Evolutionary conservation across 2,329 filamentous ascomycete species (phyloP), one percentile per base, ranked within the genome.

Genomic region (Pyricularia pennisetigena): DNA sequence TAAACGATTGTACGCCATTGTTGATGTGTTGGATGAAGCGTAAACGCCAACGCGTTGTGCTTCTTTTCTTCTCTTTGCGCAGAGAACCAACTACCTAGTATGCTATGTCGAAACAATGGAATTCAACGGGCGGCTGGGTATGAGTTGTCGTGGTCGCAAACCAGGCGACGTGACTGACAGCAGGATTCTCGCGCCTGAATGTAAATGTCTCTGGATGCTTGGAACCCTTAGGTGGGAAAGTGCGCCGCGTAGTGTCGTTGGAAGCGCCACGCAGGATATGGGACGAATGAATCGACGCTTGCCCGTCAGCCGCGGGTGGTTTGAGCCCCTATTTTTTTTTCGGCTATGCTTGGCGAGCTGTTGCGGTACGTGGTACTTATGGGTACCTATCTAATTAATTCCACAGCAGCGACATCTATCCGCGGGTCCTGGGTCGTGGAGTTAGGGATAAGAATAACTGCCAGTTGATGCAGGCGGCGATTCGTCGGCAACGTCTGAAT

Each of bases 1-100:
- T 83, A 92, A 79, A 74, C 88, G 87, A 82, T 91, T 90, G 82
- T 92, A 92, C 76, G 88, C 86, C 88, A 91, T 91, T 30, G 29
- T 41, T 30, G 64, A n/a, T 23, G n/a, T 65, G 32, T 32, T 65
- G n/a, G 57, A 14, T 12, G 57, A 61, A 24, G 57, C 57, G 57
- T 26, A 7, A n/a, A 16, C 23, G 23, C 57, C 57, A 61, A 24
- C 57, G 24, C n/a, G 24, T 24, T 24, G 57, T 41, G 54, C 8
- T 24, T 26, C 4, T 26, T 61, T 61, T 61, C 23, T 61, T 61
- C 16, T 61, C 57, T 61, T 61, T 61, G 23, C 57, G n/a, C 57
- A 26, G 57, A 61, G n/a, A 26, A 5, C 24, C 24, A 16, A 26
- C 57, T 26, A 26, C 57, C 41, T 54, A 54, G 57, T 3, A 61